These are phyloP conservation scores for Piper longum DNA, from an alignment of 164 flowering plant species.

Conservation along the genomic window DNA sequence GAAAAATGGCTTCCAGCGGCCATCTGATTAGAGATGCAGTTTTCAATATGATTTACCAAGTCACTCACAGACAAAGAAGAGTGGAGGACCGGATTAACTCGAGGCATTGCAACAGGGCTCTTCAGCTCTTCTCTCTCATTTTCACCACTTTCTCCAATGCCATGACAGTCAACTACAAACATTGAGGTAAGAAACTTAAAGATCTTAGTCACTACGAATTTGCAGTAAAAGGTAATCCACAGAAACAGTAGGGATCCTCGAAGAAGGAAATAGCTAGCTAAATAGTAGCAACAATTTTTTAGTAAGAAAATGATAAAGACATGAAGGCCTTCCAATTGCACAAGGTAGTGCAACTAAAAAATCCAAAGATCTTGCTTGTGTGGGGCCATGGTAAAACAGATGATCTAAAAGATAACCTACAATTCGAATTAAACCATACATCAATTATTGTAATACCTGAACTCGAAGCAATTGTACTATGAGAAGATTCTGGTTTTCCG, in stretches of 20 bases:
- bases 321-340: too few relatives aligned
- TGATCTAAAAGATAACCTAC: too few relatives aligned
- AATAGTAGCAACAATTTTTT: background rate
- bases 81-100: constrained; percentile 44
- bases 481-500: constrained; percentile 7
- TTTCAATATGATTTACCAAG: constrained; percentile 52
- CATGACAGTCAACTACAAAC: constrained; percentile 13
- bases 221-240: background rate
- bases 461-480: constrained; percentile 53
- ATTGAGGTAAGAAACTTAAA: background rate
- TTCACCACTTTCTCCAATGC: constrained; percentile 25
- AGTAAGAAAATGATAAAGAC: too few relatives aligned
- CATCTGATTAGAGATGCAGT: constrained; percentile 44
- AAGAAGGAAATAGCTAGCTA: background rate
- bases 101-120: constrained; percentile 21
- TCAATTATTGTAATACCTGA: constrained; percentile 30
- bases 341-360: too few relatives aligned
- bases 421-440: background rate
- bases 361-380: too few relatives aligned
- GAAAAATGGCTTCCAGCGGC: constrained; percentile 28
- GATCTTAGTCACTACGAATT: background rate
- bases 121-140: constrained; percentile 16
- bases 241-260: background rate
- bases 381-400: too few relatives aligned
- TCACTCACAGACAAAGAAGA: constrained; percentile 70